Conservation (phyloP, 2,329 filamentous ascomycete genomes). For the Aphanocladium album region DNA sequence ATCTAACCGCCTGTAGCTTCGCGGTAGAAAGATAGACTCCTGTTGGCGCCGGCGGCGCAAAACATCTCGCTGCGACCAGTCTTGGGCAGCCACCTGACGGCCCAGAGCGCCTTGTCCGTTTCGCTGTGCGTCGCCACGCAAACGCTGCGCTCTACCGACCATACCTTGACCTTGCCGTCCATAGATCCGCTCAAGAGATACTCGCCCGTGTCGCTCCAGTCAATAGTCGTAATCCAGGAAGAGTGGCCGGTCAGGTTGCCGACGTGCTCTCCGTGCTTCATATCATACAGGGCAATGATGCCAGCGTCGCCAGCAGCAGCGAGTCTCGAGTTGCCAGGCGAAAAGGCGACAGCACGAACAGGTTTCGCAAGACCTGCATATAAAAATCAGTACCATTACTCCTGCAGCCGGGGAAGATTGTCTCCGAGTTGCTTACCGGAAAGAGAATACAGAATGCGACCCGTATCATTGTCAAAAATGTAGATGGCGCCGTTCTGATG, state of each 20-base stretch:
- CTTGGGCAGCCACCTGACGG: constrained; percentile 78
- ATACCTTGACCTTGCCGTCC: constrained; percentile 93
- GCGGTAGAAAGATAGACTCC: constrained; percentile 74
- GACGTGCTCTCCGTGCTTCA: constrained; percentile 86
- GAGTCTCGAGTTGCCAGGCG: constrained; percentile 74
- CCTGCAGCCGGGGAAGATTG: neutral
- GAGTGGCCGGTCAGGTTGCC: constrained; percentile 74
- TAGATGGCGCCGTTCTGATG: constrained; percentile 91
- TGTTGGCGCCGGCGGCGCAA: constrained; percentile 71
- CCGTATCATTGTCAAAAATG: constrained; percentile 90
- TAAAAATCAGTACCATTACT: neutral
- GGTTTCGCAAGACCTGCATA: constrained; percentile 73
- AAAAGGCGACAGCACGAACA: constrained; percentile 81
- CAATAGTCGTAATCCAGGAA: constrained; percentile 84
- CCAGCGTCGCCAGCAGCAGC: constrained; percentile 87
- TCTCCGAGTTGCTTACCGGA: constrained; percentile 51
- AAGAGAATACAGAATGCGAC: constrained; percentile 78
- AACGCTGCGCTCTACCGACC: constrained; percentile 76
- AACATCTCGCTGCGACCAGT: constrained; percentile 65
- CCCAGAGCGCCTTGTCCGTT: constrained; percentile 79
- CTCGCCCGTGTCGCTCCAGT: constrained; percentile 92
- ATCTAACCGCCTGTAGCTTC: constrained; percentile 64
- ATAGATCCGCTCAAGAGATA: constrained; percentile 83
- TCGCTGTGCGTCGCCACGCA: constrained; percentile 95
- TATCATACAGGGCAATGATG: constrained; percentile 88